Conservation (phyloP, 108 stramenopile species). For the Tribonema minus region DNA sequence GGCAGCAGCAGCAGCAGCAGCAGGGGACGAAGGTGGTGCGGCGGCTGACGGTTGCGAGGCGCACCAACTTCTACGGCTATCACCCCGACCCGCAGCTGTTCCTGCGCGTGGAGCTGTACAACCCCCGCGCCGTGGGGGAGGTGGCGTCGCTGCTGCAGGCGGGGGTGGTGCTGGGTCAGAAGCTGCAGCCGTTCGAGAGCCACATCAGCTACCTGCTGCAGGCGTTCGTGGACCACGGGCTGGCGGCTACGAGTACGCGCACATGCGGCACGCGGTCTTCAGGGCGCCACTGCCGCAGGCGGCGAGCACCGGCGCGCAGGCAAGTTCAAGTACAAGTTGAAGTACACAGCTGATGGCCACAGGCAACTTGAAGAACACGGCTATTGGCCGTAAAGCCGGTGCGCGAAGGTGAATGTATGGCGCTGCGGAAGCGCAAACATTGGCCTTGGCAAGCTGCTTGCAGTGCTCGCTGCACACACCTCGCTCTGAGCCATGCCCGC, state of each 20-base stretch:
- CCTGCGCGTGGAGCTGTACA: conserved; percentile 33
- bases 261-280: conserved; percentile 40
- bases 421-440: too few species aligned
- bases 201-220: conserved; percentile 56
- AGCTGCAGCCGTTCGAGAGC: conserved; percentile 50
- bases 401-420: too few species aligned
- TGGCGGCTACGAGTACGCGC: conserved; percentile 54
- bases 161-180: conserved; percentile 31
- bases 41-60: conserved; percentile 16
- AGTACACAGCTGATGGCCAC: too few species aligned
- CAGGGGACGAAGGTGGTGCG: conserved; percentile 21
- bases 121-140: conserved; percentile 33
- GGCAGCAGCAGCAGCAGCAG: conserved; percentile 3
- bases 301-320: neutral
- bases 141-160: conserved; percentile 40
- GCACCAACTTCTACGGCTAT: conserved; percentile 40
- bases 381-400: too few species aligned
- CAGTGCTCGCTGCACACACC: too few species aligned
- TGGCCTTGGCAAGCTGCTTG: too few species aligned
- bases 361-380: too few species aligned
- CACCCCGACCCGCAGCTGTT: conserved; percentile 21
- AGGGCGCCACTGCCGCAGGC: conserved; percentile 33
- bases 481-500: too few species aligned
- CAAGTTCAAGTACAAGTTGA: too few species aligned
- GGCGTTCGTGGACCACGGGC: conserved; percentile 53